phyloP scores from a whole-genome alignment of 2,329 filamentous ascomycete species.

The Fusarium hainanense region DNA sequence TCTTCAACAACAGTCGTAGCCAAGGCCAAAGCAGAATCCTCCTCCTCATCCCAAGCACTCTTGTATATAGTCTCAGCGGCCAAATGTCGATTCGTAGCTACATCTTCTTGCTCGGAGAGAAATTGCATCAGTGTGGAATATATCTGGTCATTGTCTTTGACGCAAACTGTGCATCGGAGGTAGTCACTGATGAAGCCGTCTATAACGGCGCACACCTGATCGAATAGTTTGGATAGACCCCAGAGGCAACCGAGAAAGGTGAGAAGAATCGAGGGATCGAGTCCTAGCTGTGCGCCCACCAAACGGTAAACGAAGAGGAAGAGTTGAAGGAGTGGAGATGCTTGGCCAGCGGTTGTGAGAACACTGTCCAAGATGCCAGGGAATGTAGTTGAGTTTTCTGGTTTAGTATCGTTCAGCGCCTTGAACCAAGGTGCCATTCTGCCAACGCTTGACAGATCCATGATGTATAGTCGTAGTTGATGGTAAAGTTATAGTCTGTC shows the following conservation, averaged over 20 bases:
- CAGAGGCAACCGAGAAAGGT: constrained; percentile 60
- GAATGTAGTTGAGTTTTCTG: constrained; percentile 40
- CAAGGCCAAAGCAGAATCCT: constrained; percentile 57
- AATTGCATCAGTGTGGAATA: constrained; percentile 69
- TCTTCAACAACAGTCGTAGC: constrained; percentile 53
- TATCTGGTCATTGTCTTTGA: constrained; percentile 67
- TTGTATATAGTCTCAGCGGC: constrained; percentile 66
- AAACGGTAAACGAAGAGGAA: constrained; percentile 60
- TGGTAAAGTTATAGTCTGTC: not conserved
- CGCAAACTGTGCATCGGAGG: constrained; percentile 63
- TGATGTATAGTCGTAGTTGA: constrained; percentile 2
- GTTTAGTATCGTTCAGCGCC: constrained; percentile 28
- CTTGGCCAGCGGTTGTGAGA: constrained; percentile 57
- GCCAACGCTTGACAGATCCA: constrained; percentile 45
- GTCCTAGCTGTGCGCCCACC: constrained; percentile 57
- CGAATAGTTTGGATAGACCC: constrained; percentile 55
- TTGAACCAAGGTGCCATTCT: constrained; percentile 48
- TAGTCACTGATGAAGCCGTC: constrained; percentile 55
- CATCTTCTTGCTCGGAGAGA: constrained; percentile 63
- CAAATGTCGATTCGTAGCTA: constrained; percentile 63
- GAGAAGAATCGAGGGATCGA: constrained; percentile 62
- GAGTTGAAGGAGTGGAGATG: constrained; percentile 55
- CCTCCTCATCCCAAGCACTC: constrained; percentile 67
- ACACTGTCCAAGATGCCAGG: constrained; percentile 57
- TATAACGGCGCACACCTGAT: constrained; percentile 51